Conservation (phyloP, 257 asterid species). For the Verbena officinalis region DNA sequence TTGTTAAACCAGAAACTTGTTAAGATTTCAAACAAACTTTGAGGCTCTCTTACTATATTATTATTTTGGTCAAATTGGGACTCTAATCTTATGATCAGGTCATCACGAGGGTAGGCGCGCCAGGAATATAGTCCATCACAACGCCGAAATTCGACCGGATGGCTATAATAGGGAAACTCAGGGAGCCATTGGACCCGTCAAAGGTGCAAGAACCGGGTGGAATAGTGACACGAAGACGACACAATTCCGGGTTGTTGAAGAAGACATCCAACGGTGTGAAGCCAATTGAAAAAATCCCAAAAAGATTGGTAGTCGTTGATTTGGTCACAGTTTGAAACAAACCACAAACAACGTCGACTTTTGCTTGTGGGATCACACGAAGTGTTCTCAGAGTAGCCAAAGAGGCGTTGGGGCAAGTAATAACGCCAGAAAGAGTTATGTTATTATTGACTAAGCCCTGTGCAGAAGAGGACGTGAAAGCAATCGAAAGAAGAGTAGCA, state of each 20-base stretch:
- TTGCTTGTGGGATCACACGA: constrained; percentile 22
- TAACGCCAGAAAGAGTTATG: constrained; percentile 26
- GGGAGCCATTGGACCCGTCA: constrained; percentile 13
- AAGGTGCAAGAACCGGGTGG: constrained; percentile 13
- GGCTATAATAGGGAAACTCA: constrained; percentile 16
- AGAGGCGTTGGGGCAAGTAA: constrained; percentile 20
- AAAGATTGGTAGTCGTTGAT: constrained; percentile 5
- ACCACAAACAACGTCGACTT: constrained; percentile 29
- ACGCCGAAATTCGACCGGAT: not conserved
- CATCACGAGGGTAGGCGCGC: constrained; percentile 10
- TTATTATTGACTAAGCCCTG: not conserved
- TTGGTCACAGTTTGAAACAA: not conserved
- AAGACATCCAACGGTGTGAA: not conserved
- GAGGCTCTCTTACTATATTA: too few relatives aligned
- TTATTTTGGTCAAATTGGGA: too few relatives aligned
- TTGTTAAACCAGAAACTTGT: too few relatives aligned
- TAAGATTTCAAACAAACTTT: too few relatives aligned
- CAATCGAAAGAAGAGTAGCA: constrained; percentile 13
- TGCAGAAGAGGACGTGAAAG: constrained; percentile 1
- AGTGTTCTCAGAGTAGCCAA: constrained; percentile 8
- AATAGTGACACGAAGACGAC: constrained; percentile 14
- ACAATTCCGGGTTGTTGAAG: constrained; percentile 9
- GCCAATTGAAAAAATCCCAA: constrained; percentile 14
- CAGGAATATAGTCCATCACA: constrained; percentile 12
- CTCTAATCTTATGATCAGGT: too few relatives aligned